phyloP scores from a whole-genome alignment of 139 green algal genomes.

The Auxenochlorella pyrenoidosa region DNA sequence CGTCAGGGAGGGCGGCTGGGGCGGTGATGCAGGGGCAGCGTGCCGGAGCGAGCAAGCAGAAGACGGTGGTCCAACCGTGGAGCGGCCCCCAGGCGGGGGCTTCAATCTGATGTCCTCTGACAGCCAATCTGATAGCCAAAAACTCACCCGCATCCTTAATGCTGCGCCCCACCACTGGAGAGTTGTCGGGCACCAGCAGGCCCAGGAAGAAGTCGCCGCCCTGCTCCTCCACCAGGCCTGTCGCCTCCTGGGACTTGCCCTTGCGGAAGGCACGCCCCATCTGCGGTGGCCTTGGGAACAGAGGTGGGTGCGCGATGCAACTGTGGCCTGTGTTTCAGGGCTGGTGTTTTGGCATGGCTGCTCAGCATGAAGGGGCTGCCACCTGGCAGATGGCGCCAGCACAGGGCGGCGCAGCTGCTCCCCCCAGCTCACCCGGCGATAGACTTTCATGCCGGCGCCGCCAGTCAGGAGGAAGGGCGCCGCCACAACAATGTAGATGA shows the following conservation, averaged over 20 bases:
- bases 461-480: conserved; percentile 45
- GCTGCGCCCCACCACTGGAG: conserved; percentile 43
- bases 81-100: no score
- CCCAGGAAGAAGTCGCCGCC: conserved; percentile 31
- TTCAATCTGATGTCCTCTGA: no score
- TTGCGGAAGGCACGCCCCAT: neutral
- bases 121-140: no score
- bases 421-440: conserved; percentile 12
- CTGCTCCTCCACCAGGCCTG: neutral
- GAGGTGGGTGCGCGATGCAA: neutral
- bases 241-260: neutral
- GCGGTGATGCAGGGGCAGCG: neutral
- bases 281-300: neutral
- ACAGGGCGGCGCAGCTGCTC: no score
- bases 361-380: no score
- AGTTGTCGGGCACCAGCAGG: conserved; percentile 55
- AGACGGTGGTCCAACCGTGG: no score
- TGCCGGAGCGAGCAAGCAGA: no score
- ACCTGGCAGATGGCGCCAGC: no score
- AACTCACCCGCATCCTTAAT: conserved; percentile 40
- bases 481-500: conserved; percentile 52
- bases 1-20: neutral
- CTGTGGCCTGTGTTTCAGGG: no score
- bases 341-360: no score
- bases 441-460: conserved; percentile 38